Conservation (phyloP, 1,284 basidiomycete species). For the Ganoderma leucocontextum region DNA sequence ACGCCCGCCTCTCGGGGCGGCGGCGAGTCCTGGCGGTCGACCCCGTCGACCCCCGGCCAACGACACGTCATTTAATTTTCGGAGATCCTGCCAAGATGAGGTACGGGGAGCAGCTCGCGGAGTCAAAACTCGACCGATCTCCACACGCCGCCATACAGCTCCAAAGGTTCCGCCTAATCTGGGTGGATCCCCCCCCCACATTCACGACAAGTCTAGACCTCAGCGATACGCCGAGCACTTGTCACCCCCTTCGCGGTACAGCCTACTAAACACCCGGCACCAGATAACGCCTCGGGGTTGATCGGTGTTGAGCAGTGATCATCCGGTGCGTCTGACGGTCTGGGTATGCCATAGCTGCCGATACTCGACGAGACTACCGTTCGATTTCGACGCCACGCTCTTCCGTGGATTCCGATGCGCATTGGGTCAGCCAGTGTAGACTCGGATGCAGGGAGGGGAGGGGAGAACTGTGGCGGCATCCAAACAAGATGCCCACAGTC, state of each 20-base stretch:
- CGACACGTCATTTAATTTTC: slow-evolving; percentile 3
- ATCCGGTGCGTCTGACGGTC: neutral
- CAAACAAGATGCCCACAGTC: slow-evolving; percentile 14
- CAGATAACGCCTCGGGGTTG: neutral
- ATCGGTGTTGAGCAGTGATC: slow-evolving; percentile 1
- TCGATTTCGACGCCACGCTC: neutral
- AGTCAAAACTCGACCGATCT: neutral
- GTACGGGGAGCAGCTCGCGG: neutral
- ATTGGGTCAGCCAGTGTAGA: neutral
- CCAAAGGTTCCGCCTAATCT: neutral
- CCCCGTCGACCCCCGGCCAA: slow-evolving; percentile 2
- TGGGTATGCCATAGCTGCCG: neutral
- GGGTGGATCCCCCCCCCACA: neutral
- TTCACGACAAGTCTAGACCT: neutral
- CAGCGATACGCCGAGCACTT: slow-evolving; percentile 3
- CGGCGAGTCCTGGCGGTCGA: neutral
- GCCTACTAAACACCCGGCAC: neutral
- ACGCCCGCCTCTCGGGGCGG: slow-evolving; percentile 17
- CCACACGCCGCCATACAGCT: neutral
- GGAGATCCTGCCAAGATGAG: neutral
- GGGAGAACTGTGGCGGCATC: slow-evolving; percentile 11
- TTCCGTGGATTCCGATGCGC: neutral
- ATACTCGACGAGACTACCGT: neutral
- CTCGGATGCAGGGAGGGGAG: neutral
- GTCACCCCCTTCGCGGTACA: neutral